phyloP scores from a whole-genome alignment of 306 rosid genomes.

The Mucuna pruriens region DNA sequence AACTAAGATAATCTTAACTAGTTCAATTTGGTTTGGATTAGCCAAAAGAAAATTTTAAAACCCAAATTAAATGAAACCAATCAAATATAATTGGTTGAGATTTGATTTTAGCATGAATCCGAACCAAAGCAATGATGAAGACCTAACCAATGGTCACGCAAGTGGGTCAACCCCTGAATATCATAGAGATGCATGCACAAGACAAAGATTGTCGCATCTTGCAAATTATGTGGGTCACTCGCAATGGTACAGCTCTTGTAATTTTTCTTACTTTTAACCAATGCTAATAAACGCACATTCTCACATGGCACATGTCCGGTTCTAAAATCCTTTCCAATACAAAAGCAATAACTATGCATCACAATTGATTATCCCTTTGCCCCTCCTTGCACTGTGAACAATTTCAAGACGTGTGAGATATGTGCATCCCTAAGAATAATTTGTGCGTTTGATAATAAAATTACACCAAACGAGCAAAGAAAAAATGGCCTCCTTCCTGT shows the following conservation, averaged over 20 bases:
- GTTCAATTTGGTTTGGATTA: no score
- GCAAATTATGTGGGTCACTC: neutral
- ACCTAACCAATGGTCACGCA: neutral
- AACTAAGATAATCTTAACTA: no score
- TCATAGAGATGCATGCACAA: neutral
- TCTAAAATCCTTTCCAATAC: neutral
- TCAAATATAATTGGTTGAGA: no score
- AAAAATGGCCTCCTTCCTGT: neutral
- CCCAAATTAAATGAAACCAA: no score
- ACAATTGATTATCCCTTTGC: neutral
- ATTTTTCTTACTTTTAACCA: neutral
- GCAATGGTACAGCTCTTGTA: neutral
- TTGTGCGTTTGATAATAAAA: constrained; percentile 13
- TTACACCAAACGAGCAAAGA: neutral
- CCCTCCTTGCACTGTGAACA: no score
- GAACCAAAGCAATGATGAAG: no score
- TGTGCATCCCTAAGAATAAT: constrained; percentile 17
- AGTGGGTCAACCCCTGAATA: neutral
- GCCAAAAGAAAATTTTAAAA: no score
- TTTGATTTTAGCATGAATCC: no score
- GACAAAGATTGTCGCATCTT: constrained; percentile 2
- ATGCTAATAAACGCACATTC: neutral
- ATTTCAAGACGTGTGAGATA: neutral
- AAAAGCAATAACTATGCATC: neutral
- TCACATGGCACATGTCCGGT: neutral